phyloP scores from a whole-genome alignment of 2,329 filamentous ascomycete species.

The Colletotrichum liaoningense region DNA sequence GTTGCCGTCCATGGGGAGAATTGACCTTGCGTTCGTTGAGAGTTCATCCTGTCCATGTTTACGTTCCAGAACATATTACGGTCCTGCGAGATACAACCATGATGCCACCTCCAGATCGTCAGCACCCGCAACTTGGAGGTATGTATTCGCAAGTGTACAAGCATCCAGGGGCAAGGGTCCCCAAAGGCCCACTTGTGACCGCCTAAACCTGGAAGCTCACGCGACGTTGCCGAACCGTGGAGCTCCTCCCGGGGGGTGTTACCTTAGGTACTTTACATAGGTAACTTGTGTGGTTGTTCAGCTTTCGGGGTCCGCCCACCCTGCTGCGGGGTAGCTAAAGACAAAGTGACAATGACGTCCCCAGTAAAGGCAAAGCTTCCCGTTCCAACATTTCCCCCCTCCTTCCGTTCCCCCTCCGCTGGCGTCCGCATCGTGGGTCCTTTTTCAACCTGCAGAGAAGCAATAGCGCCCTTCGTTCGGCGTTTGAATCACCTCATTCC shows the following conservation, averaged over 20 bases:
- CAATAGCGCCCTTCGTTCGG: background rate
- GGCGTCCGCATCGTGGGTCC: background rate
- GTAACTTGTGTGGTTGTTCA: background rate
- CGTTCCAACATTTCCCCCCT: background rate
- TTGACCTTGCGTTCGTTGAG: too few species aligned
- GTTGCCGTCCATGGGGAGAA: too few species aligned
- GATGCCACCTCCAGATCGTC: background rate
- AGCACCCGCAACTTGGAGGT: background rate
- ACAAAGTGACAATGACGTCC: background rate
- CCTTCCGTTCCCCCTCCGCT: background rate
- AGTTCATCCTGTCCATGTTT: too few species aligned
- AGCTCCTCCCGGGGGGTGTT: background rate
- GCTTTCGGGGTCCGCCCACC: background rate
- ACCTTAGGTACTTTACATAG: too few species aligned
- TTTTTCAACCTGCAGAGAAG: background rate
- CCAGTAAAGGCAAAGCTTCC: background rate
- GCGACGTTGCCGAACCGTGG: background rate
- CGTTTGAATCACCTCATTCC: slow-evolving; percentile 19
- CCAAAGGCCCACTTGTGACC: background rate
- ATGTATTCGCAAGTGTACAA: background rate
- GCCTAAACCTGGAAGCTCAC: background rate
- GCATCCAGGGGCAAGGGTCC: background rate
- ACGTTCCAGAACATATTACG: too few species aligned
- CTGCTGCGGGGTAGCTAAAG: slow-evolving; percentile 4
- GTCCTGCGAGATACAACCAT: too few species aligned